phyloP scores from a whole-genome alignment of 2,329 filamentous ascomycete genomes.

The Dactylellina haptotyla region DNA sequence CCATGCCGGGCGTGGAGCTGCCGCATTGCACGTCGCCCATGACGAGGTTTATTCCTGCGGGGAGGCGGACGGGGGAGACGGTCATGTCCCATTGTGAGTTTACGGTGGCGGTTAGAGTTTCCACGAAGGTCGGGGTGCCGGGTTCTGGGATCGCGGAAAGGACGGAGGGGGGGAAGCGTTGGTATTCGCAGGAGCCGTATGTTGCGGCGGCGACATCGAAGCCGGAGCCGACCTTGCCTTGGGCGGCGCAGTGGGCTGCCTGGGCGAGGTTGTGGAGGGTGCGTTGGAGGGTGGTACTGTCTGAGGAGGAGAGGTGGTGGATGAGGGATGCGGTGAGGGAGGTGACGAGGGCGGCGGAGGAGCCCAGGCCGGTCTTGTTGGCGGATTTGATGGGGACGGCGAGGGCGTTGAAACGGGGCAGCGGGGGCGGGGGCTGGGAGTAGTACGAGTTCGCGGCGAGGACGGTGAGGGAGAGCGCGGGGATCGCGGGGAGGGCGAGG shows the following conservation, averaged over 20 bases:
- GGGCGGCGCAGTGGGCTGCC: slow-evolving; percentile 90
- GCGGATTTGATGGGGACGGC: slow-evolving; percentile 77
- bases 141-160: slow-evolving; percentile 73
- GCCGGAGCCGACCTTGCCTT: slow-evolving; percentile 94
- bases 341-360: slow-evolving; percentile 92
- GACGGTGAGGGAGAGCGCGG: slow-evolving; percentile 77
- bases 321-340: slow-evolving; percentile 81
- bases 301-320: slow-evolving; percentile 74
- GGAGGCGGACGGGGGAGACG: slow-evolving; percentile 76
- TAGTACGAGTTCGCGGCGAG: slow-evolving; percentile 98
- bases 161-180: slow-evolving; percentile 85
- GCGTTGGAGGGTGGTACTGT: slow-evolving; percentile 1
- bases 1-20: slow-evolving; percentile 93
- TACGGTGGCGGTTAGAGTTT: slow-evolving; percentile 73
- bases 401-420: slow-evolving; percentile 77
- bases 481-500: slow-evolving; percentile 67
- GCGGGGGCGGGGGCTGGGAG: slow-evolving; percentile 70
- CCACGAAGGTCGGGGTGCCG: slow-evolving; percentile 73
- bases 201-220: slow-evolving; percentile 95
- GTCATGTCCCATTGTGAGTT: slow-evolving; percentile 81
- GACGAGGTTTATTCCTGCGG: slow-evolving; percentile 77
- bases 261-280: slow-evolving; percentile 90
- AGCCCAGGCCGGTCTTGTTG: slow-evolving; percentile 95
- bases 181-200: slow-evolving; percentile 89
- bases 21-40: slow-evolving; percentile 98